Evolutionary conservation across 306 rosid species (phyloP), one percentile per base, ranked within the genome.

Genomic region (Cucurbita ficifolia): DNA sequence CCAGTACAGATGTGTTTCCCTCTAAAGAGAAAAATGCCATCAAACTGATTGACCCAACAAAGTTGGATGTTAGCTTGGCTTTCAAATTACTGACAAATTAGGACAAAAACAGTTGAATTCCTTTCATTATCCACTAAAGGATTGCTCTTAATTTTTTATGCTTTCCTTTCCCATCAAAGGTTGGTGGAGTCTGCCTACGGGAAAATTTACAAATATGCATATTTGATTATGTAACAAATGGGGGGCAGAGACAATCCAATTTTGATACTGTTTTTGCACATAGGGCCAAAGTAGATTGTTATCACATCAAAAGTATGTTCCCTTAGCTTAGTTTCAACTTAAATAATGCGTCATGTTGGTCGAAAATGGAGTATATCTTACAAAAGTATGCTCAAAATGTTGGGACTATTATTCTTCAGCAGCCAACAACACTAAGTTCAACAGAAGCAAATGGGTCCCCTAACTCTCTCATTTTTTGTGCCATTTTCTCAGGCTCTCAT

Each of bases 161-260:
- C 61, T 70, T 74, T 79, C 72, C 75, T 79, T 75, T 75, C 43
- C 77, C 80, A 84, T 82, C 80, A 80, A 77, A 69, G 62, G 80
- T 64, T 81, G 82, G 84, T 84, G 86, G 88, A 79, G 74, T 79
- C 86, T 72, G 79, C 35, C 73, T 46, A 68, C 4, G 69, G 63
- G 53, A 75, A 74, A 69, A 48, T 46, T 29, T 29, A 70, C 59
- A 70, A 70, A 70, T 70, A 33, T 48, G 74, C 29, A 70, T 81
- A 73, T 77, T 52, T 72, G 82, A 80, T 82, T 72, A 64, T 42
- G 40, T 10, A 63, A 21, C 67, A 76, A 82, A 82, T 78, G 86
- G 85, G 88, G 86, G 77, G 81, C 84, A 85, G 81, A 70, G 76
- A 78, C 83, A 65, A 85, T 85, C 86, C 76, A 58, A 63, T 40